These are phyloP conservation scores for Madurella fahalii DNA, from an alignment of 2,329 filamentous ascomycete genomes.

Conservation along the genomic window DNA sequence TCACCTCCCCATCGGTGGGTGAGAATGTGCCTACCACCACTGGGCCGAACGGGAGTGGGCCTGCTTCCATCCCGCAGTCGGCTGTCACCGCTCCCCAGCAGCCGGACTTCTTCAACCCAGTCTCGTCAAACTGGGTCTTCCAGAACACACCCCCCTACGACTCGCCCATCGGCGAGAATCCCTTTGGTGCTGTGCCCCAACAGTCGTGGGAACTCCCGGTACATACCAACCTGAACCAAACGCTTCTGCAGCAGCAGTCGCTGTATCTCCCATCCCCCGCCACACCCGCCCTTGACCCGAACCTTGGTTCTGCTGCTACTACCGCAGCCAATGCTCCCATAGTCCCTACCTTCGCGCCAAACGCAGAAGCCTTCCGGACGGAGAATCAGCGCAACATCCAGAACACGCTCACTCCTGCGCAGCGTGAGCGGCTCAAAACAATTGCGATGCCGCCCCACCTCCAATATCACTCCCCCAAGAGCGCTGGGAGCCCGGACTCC, in stretches of 20 bases:
- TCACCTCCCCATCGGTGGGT: constrained; percentile 8
- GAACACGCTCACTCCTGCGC: constrained; percentile 50
- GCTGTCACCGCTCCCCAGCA: constrained; percentile 25
- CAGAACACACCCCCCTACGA: constrained; percentile 46
- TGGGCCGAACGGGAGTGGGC: constrained; percentile 13
- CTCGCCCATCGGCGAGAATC: constrained; percentile 35
- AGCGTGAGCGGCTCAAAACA: constrained; percentile 57
- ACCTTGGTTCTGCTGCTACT: constrained; percentile 14
- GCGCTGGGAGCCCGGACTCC: constrained; percentile 56
- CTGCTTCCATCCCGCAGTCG: constrained; percentile 21
- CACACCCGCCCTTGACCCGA: constrained; percentile 35
- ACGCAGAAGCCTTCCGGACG: constrained; percentile 22
- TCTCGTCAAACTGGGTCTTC: constrained; percentile 46
- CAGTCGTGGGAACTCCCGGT: constrained; percentile 31
- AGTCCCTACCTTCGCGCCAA: constrained; percentile 29
- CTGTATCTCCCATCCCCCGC: constrained; percentile 25
- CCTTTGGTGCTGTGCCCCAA: constrained; percentile 32
- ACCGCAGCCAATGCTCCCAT: constrained; percentile 20
- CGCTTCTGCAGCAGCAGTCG: constrained; percentile 28
- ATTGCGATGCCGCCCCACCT: constrained; percentile 63
- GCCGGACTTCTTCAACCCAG: constrained; percentile 32
- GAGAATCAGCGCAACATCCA: constrained; percentile 34
- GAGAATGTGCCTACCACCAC: constrained; percentile 12
- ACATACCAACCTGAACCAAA: constrained; percentile 30
- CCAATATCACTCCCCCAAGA: constrained; percentile 56